phyloP scores from a whole-genome alignment of 2,329 filamentous ascomycete species.

The Atkinsonella texensis region DNA sequence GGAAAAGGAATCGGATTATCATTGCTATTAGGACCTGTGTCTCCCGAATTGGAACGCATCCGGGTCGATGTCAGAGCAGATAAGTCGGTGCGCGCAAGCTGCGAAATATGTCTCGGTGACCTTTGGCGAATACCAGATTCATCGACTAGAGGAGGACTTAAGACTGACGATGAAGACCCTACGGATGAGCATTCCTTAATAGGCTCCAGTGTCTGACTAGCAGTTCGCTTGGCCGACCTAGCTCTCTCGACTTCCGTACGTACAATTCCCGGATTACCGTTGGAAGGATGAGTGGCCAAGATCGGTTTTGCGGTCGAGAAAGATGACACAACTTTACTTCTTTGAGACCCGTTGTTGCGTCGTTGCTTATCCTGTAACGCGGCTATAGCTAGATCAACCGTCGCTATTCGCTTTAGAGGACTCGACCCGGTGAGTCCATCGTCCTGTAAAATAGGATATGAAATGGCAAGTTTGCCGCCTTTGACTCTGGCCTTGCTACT shows the following conservation, averaged over 20 bases:
- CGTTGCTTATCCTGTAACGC: conserved; percentile 33
- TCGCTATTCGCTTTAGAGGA: conserved; percentile 32
- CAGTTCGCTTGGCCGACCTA: background rate
- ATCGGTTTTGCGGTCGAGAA: background rate
- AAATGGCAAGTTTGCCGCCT: conserved; percentile 33
- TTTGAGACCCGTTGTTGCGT: conserved; percentile 19
- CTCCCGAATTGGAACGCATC: background rate
- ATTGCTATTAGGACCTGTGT: background rate
- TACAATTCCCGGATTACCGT: conserved; percentile 18
- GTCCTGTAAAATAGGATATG: conserved; percentile 32
- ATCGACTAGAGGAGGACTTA: conserved; percentile 29
- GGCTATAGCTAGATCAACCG: conserved; percentile 38
- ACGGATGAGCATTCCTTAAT: conserved; percentile 2
- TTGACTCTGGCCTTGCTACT: conserved; percentile 17
- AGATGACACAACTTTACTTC: conserved; percentile 14
- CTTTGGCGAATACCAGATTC: conserved; percentile 32
- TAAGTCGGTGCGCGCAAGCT: background rate
- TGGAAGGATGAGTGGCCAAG: background rate
- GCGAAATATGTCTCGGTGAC: conserved; percentile 31
- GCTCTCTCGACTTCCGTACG: conserved; percentile 23
- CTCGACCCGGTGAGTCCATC: conserved; percentile 19
- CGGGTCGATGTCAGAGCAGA: background rate
- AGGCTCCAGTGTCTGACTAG: conserved; percentile 3
- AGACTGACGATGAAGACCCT: conserved; percentile 17
- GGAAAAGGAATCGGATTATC: background rate